Conservation (phyloP, 2,329 filamentous ascomycete genomes). For the Pyricularia sp. region DNA sequence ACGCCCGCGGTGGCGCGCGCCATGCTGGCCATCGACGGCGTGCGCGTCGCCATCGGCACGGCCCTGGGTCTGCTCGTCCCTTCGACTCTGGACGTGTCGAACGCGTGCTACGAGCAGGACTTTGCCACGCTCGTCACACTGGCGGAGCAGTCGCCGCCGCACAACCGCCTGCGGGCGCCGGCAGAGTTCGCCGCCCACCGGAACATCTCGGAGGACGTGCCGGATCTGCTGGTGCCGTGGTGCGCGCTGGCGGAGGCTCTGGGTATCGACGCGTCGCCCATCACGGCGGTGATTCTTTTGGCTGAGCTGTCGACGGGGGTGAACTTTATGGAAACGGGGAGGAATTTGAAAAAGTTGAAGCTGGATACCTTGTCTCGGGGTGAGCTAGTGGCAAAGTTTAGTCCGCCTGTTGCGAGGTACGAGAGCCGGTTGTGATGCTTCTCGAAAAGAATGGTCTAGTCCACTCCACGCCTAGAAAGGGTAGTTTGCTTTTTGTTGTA, state of each 20-base stretch:
- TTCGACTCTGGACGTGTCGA: slow-evolving; percentile 13
- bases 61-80: slow-evolving; percentile 14
- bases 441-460: not conserved
- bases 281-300: slow-evolving; percentile 11
- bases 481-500: no score
- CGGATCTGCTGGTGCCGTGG: slow-evolving; percentile 13
- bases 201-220: slow-evolving; percentile 15
- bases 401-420: not conserved
- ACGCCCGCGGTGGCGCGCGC: slow-evolving; percentile 13
- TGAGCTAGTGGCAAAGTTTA: slow-evolving; percentile 6
- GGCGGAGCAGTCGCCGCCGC: slow-evolving; percentile 13
- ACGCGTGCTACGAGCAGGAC: slow-evolving; percentile 15
- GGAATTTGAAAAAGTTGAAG: slow-evolving; percentile 9
- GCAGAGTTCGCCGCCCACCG: slow-evolving; percentile 10
- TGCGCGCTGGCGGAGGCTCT: slow-evolving; percentile 12
- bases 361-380: slow-evolving; percentile 3
- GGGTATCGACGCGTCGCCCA: slow-evolving; percentile 13
- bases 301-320: slow-evolving; percentile 12
- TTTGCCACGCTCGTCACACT: slow-evolving; percentile 15
- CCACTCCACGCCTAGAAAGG: no score
- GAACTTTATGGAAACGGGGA: slow-evolving; percentile 9
- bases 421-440: not conserved
- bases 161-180: slow-evolving; percentile 14
- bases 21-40: slow-evolving; percentile 13
- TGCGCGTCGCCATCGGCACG: slow-evolving; percentile 13